Conservation (phyloP, 768 basidiomycete genomes). For the Auricularia auricula-judae region DNA sequence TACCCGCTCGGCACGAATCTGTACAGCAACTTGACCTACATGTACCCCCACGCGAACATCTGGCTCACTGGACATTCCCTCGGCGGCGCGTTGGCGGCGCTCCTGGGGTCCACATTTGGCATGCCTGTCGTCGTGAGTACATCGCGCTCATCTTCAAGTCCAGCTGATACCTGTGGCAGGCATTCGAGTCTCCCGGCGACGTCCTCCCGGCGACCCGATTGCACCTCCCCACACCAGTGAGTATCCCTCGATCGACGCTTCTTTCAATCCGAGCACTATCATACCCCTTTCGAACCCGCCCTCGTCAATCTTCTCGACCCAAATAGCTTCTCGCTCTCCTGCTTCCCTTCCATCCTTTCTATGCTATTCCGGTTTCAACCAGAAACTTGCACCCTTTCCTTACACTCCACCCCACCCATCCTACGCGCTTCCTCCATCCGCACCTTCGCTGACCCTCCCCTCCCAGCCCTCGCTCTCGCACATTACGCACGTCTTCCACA, state of each 20-base stretch:
- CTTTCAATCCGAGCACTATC: neutral
- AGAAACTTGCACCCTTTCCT: too few relatives aligned
- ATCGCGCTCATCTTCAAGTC: too few relatives aligned
- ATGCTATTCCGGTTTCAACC: too few relatives aligned
- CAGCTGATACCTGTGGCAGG: too few relatives aligned
- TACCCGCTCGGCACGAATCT: constrained; percentile 80
- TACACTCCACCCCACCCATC: too few relatives aligned
- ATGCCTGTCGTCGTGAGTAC: constrained; percentile 56
- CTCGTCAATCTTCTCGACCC: neutral
- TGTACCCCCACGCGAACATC: constrained; percentile 84
- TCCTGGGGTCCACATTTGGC: constrained; percentile 87
- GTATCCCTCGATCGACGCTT: constrained; percentile 12
- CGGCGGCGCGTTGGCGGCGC: constrained; percentile 61
- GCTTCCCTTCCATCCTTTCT: too few relatives aligned
- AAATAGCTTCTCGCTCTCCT: too few relatives aligned
- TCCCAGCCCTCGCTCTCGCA: constrained; percentile 43
- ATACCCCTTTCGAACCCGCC: too few relatives aligned
- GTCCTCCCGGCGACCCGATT: constrained; percentile 59
- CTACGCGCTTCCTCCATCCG: too few relatives aligned
- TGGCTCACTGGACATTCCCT: constrained; percentile 58
- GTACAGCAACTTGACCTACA: constrained; percentile 82
- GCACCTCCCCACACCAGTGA: constrained; percentile 78
- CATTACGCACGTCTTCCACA: constrained; percentile 84
- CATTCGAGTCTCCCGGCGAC: constrained; percentile 80
- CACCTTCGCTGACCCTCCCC: constrained; percentile 26